Evolutionary conservation across 352 stramenopile species (phyloP).

Genomic region (Phytophthora kernoviae): DNA sequence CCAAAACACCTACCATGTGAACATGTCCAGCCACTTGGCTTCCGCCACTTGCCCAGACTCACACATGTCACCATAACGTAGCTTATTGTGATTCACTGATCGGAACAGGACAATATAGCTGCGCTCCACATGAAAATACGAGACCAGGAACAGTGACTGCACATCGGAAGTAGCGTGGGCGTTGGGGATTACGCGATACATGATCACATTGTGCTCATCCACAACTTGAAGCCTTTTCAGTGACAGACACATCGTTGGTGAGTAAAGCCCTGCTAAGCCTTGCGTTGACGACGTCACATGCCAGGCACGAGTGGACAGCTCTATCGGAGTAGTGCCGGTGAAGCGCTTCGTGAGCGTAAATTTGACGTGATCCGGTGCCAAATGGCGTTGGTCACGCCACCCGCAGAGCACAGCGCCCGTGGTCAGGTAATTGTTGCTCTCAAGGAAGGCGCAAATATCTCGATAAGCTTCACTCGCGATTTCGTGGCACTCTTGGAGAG

Average conservation of each 20-base stretch:
- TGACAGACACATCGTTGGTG: conserved; percentile 45
- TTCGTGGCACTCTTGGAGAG: conserved; percentile 44
- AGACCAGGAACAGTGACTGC: conserved; percentile 57
- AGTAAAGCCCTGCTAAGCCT: conserved; percentile 45
- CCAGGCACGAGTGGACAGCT: conserved; percentile 44
- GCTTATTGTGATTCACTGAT: conserved; percentile 35
- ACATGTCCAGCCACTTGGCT: conserved; percentile 65
- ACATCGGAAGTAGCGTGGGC: conserved; percentile 22
- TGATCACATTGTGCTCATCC: conserved; percentile 67
- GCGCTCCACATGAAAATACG: conserved; percentile 39
- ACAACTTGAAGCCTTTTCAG: conserved; percentile 52
- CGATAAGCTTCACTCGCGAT: conserved; percentile 41
- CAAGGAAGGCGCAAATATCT: conserved; percentile 48
- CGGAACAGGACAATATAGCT: conserved; percentile 56
- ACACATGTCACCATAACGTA: conserved; percentile 9
- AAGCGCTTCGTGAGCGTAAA: conserved; percentile 67
- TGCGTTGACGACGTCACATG: conserved; percentile 37
- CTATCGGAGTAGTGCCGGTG: conserved; percentile 24
- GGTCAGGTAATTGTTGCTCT: conserved; percentile 47
- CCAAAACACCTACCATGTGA: conserved; percentile 44
- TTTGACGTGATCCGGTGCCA: conserved; percentile 46
- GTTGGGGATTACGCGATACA: conserved; percentile 50
- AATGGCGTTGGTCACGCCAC: conserved; percentile 52
- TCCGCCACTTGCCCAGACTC: conserved; percentile 3
- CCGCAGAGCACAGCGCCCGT: conserved; percentile 55